Base-by-base conservation (phyloP, 73 alveolate species). In the Diophrys appendiculata region DNA sequence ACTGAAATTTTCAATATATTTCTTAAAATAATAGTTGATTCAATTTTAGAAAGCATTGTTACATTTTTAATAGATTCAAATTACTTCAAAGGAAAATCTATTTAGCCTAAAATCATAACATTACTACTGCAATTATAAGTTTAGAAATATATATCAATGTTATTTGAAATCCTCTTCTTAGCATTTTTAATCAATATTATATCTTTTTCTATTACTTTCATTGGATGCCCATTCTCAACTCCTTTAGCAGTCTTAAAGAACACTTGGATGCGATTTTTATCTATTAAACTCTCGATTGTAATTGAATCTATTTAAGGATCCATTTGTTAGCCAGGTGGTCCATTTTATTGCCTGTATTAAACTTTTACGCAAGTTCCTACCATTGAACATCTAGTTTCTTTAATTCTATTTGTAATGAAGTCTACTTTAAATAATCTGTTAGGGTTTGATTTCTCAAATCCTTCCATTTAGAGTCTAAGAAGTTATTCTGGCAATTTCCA, bases 81-180 rank as follows among this genome's bases (percentile, higher is more conserved):
- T 43, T 5, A 72, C 82, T 34, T 28, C 56, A 67, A 67, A 83
- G 82, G 43, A 53, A 35, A 52, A 69, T 65, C 65, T 56, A 29
- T 24, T 74, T 76, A 23, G 69, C 34, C 18, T 60, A 65, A 60
- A 33, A 26, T 25, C 86, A 73, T 22, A 22, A 83, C 71, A 0
- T 73, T 29, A 29, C 67, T 27, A 69, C 75, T 73, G 53, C 54
- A 34, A 60, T 65, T n/a, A 22, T 64, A 30, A 60, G 32, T 55
- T 52, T 83, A 56, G 55, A 83, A 73, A 56, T 83, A 83, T 24
- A 83, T 75, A 23, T 83, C 91, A n/a, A 83, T 33, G 68, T 76
- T 83, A 70, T 83, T 83, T 0, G 91, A 83, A 1, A 80, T 69
- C 76, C 76, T 73, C 52, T 84, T 74, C 26, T 73, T 26, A 22